Evolutionary conservation across 73 alveolate genomes (phyloP), one percentile per base, ranked within the genome.

Genomic region (Breviolum minutum): DNA sequence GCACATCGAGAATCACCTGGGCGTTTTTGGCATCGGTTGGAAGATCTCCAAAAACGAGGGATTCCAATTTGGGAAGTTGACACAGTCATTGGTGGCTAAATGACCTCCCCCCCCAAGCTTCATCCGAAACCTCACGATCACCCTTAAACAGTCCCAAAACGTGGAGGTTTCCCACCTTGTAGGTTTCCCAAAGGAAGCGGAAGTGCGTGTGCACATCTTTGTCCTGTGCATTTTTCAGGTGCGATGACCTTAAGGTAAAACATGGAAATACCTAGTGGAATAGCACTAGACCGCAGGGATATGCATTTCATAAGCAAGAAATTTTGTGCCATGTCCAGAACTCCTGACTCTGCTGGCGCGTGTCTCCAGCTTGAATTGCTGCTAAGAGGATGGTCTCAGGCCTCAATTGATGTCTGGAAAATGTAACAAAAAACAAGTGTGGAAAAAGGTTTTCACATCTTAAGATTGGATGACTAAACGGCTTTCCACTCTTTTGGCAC

Each of bases 301-400:
- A 68, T 24, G 63, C 63, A 77, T 0, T 7, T 17, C 86, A 29
- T n/a, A 24, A 5, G 29, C 8, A 12, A 24, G 8, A 61, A 27
- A 79, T n/a, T 16, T 16, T n/a, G 32, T 19, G 27, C 82, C 82
- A 71, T 22, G 82, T 7, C 80, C 82, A 73, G 71, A 13, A 60
- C n/a, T 85, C 98, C 94, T 94, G 99, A 76, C 99, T 94, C 94
- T 94, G 99, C 94, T 94, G 99, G 29, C 99, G 92, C 76, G 99
- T 94, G 94, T 94, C 99, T 16, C 94, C 94, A 29, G 99, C 99
- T 81, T 94, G 99, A 63, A 94, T 94, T 20, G 99, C 99, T 22
- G 74, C 81, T 13, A 94, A 69, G 26, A 94, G 73, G 86, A 94
- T 94, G 7, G 99, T 94, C 81, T 94, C 94, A 11, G 99, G 94